Evolutionary conservation across 1,284 basidiomycete species (phyloP).

Genomic region (Termitomyces sp.): DNA sequence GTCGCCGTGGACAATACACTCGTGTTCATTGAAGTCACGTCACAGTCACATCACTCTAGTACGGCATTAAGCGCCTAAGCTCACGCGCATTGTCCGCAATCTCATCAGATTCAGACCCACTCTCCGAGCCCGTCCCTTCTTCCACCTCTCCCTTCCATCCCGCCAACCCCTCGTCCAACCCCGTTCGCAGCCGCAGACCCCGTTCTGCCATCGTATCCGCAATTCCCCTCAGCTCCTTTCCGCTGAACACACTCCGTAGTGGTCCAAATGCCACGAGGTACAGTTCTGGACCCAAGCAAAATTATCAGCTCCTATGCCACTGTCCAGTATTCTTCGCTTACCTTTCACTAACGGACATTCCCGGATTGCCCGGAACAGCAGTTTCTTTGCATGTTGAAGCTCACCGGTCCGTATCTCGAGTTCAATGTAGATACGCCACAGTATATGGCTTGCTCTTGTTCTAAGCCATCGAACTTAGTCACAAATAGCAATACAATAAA

Average conservation of each 20-base stretch:
- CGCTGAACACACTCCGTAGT: conserved; percentile 63
- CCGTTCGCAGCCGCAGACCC: conserved; percentile 66
- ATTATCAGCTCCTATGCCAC: conserved; percentile 2
- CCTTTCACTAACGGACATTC: conserved; percentile 82
- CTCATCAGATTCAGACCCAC: conserved; percentile 49
- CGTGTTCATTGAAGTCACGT: conserved; percentile 26
- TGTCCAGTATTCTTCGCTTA: conserved; percentile 25
- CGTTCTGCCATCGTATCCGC: conserved; percentile 81
- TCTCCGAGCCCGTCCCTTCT: conserved; percentile 27
- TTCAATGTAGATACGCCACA: conserved; percentile 82
- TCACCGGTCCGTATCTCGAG: conserved; percentile 72
- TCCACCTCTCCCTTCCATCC: conserved; percentile 33
- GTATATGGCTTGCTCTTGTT: conserved; percentile 57
- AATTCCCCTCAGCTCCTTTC: conserved; percentile 63
- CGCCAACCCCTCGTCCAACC: conserved; percentile 59
- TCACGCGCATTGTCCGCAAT: conserved; percentile 59
- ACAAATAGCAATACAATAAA: not conserved
- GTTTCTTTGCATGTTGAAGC: conserved; percentile 62
- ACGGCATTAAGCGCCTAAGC: conserved; percentile 60
- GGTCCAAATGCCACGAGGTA: conserved; percentile 83
- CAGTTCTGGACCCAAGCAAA: conserved; percentile 50
- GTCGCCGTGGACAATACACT: conserved; percentile 16
- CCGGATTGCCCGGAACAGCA: conserved; percentile 77
- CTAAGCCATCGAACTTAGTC: conserved; percentile 35
- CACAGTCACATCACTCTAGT: conserved; percentile 32